Conservation (phyloP, 257 asterid species). For the Schizonepeta tenuifolia region DNA sequence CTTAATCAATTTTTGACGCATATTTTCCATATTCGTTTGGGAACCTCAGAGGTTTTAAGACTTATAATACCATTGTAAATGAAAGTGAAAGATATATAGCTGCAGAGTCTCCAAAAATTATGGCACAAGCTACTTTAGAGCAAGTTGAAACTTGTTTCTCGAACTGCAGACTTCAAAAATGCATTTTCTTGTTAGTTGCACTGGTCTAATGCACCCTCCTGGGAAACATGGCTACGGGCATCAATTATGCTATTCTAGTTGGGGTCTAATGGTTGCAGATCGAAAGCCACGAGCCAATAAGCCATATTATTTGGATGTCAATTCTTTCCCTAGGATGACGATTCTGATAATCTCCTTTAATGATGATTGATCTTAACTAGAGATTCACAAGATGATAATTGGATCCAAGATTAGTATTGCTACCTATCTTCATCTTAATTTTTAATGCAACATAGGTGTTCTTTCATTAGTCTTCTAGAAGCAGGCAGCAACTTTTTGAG, state of each 20-base stretch:
- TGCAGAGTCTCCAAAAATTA: background rate
- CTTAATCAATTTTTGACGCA: conserved; percentile 11
- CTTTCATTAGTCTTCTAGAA: conserved; percentile 13
- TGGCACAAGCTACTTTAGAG: background rate
- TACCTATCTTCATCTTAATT: conserved; percentile 8
- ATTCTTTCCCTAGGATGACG: conserved; percentile 6
- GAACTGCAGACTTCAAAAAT: background rate
- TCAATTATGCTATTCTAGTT: background rate
- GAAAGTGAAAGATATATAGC: background rate
- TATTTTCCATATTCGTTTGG: background rate
- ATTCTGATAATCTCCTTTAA: background rate
- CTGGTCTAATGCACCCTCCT: background rate
- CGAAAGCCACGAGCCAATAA: background rate
- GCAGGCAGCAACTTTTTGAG: conserved; percentile 12
- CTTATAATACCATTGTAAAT: background rate
- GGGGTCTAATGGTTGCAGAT: background rate
- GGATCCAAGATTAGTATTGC: background rate
- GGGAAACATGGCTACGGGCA: background rate
- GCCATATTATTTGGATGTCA: conserved; percentile 12
- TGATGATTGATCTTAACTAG: background rate
- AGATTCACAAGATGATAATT: background rate
- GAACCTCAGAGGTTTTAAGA: background rate
- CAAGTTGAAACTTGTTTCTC: background rate
- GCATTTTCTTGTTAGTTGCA: background rate
- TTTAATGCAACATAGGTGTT: background rate